phyloP scores from a whole-genome alignment of 257 asterid species.

The Gentiana macrophylla region DNA sequence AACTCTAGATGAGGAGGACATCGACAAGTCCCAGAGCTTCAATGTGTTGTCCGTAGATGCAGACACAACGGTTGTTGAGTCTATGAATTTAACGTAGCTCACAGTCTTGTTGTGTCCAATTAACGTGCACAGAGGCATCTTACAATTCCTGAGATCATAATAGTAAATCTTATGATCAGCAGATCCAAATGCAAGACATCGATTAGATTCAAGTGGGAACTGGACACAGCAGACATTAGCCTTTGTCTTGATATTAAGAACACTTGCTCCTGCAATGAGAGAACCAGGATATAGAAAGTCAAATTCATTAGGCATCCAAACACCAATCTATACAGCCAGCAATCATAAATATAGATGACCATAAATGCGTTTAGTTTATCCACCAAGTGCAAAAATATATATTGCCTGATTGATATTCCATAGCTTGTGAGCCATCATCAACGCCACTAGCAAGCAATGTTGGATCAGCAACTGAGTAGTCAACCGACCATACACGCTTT shows the following conservation, averaged over 20 bases:
- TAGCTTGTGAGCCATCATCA: conserved; percentile 94
- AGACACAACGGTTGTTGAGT: conserved; percentile 81
- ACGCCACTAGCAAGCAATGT: conserved; percentile 96
- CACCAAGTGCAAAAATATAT: conserved; percentile 84
- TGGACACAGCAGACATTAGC: conserved; percentile 98
- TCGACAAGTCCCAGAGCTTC: conserved; percentile 97
- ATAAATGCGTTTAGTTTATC: conserved; percentile 84
- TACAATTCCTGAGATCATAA: conserved; percentile 83
- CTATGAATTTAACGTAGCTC: conserved; percentile 89
- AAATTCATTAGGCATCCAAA: conserved; percentile 36
- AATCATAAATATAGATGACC: conserved; percentile 43
- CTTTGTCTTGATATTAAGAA: conserved; percentile 77
- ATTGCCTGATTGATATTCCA: conserved; percentile 99
- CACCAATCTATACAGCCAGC: conserved; percentile 30
- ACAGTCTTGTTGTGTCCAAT: conserved; percentile 91
- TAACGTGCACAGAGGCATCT: conserved; percentile 78
- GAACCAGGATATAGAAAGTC: conserved; percentile 58
- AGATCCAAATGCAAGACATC: conserved; percentile 89
- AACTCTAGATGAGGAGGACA: conserved; percentile 60
- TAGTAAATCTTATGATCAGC: conserved; percentile 93
- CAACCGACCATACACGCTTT: conserved; percentile 93
- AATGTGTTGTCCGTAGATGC: conserved; percentile 90
- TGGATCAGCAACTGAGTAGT: conserved; percentile 90
- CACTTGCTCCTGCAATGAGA: conserved; percentile 80
- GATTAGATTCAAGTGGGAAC: conserved; percentile 76